These are phyloP conservation scores for Blastobotrys indianensis DNA, from an alignment of 1,139 yeast genomes.

Conservation along the genomic window DNA sequence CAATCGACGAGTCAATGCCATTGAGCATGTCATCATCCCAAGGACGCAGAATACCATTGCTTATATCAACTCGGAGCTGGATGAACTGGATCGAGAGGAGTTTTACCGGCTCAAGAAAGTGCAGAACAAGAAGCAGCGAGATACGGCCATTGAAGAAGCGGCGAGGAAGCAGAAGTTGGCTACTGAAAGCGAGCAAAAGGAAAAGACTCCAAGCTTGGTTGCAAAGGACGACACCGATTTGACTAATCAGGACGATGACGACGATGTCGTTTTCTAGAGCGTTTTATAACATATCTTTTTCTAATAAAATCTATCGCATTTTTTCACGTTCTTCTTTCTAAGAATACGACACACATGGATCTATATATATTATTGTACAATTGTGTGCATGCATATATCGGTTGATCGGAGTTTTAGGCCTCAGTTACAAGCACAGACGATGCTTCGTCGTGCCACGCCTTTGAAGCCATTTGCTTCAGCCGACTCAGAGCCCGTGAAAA, in stretches of 20 bases:
- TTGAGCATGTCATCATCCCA: slow-evolving; percentile 96
- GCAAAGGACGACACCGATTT: slow-evolving; percentile 3
- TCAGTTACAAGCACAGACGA: not conserved
- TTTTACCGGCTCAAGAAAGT: slow-evolving; percentile 94
- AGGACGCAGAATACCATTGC: slow-evolving; percentile 94
- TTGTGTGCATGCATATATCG: not conserved
- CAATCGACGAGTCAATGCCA: slow-evolving; percentile 96
- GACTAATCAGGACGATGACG: slow-evolving; percentile 18
- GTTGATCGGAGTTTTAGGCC: not conserved
- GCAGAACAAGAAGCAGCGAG: slow-evolving; percentile 90
- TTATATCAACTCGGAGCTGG: slow-evolving; percentile 88
- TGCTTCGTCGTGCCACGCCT: slow-evolving; percentile 54
- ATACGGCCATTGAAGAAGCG: slow-evolving; percentile 57
- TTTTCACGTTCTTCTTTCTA: not conserved
- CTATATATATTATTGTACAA: slow-evolving; percentile 4
- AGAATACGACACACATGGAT: not conserved
- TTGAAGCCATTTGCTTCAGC: slow-evolving; percentile 87
- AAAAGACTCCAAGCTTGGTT: slow-evolving; percentile 5
- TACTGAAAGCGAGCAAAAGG: slow-evolving; percentile 11
- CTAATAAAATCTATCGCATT: slow-evolving; percentile 4
- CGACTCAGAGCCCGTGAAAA: slow-evolving; percentile 92
- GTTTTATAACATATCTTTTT: not conserved
- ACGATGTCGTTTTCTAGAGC: slow-evolving; percentile 26
- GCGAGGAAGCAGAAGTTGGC: slow-evolving; percentile 46
- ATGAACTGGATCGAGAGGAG: slow-evolving; percentile 97